Evolutionary conservation across 768 basidiomycete genomes (phyloP), one percentile per base, ranked within the genome.

Genomic region (Tricholomella constricta): DNA sequence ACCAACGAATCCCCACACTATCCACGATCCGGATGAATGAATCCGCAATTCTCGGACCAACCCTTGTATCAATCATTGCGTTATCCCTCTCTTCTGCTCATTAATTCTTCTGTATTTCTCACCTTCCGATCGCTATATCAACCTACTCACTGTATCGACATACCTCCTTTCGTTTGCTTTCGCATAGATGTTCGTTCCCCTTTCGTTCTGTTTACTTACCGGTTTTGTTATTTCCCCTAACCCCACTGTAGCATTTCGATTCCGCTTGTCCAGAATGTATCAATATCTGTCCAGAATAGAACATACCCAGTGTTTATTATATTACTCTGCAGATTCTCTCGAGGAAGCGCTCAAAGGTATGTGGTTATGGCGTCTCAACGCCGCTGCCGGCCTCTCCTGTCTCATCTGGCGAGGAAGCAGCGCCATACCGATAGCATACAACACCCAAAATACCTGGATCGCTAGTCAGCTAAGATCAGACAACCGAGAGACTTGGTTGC

Each of bases 331-430:
- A 40, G 35, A 23, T 17, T 19, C 15, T 38, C 27, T 45, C 10
- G 6, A 47, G 38, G 56, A 48, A 23, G 45, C 25, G 4, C 45
- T 23, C 25, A 57, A 37, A 29, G 55, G 34, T 34, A 45, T 26
- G 20, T 40, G 38, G 32, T 53, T 19, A n/a, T 68, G 59, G 38
- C 54, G 51, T 55, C 29, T 51, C 52, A 44, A 56, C n/a, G n/a
- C 42, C n/a, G 65, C 62, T 8, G 41, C 31, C 43, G 54, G 53
- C 38, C 47, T 59, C 64, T 81, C 80, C 58, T 77, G 76, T 40
- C 57, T 62, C 47, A 69, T 72, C 62, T 82, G 80, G 23, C 69
- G 71, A n/a, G 78, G 79, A 31, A 82, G 59, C 8, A 80, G 60
- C 1, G 64, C 65, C 59, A 79, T 54, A 3, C 78, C 80, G 17